Evolutionary conservation across 352 stramenopile genomes (phyloP).

Genomic region (Saprolegnia parasitica): DNA sequence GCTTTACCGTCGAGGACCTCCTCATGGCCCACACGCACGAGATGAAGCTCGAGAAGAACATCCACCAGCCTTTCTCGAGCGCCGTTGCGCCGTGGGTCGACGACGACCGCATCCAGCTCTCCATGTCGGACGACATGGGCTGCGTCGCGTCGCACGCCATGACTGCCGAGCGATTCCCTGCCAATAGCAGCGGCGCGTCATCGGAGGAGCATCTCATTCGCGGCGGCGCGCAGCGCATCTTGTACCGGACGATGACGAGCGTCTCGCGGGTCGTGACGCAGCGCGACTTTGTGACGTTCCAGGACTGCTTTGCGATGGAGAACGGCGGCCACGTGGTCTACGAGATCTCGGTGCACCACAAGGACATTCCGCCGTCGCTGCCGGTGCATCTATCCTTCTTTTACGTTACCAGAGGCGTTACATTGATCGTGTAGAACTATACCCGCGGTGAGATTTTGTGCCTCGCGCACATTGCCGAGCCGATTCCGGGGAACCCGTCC

Average conservation of each 20-base stretch:
- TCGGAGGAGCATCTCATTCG: background rate
- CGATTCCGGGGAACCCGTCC: conserved; percentile 19
- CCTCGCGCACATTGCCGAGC: conserved; percentile 23
- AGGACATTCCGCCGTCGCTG: conserved; percentile 12
- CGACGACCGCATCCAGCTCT: background rate
- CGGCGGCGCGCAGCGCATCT: conserved; percentile 17
- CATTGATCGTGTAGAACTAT: conserved; percentile 16
- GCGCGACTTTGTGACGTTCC: conserved; percentile 26
- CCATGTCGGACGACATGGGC: conserved; percentile 9
- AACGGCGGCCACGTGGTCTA: conserved; percentile 21
- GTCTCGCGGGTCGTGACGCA: conserved; percentile 4
- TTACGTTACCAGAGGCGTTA: no score
- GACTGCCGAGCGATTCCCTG: conserved; percentile 4
- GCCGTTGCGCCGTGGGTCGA: conserved; percentile 15
- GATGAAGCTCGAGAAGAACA: conserved; percentile 3
- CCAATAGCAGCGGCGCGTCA: background rate
- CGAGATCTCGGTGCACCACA: conserved; percentile 19
- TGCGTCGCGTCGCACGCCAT: conserved; percentile 8
- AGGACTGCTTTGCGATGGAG: conserved; percentile 22
- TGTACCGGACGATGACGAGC: conserved; percentile 23
- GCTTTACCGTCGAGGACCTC: conserved; percentile 22
- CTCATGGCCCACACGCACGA: conserved; percentile 20
- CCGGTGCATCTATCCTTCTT: background rate
- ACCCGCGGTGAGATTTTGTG: conserved; percentile 23
- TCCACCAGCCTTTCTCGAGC: conserved; percentile 16